These are phyloP conservation scores for Lyophyllum shimeji DNA, from an alignment of 768 basidiomycete genomes.

Conservation along the genomic window DNA sequence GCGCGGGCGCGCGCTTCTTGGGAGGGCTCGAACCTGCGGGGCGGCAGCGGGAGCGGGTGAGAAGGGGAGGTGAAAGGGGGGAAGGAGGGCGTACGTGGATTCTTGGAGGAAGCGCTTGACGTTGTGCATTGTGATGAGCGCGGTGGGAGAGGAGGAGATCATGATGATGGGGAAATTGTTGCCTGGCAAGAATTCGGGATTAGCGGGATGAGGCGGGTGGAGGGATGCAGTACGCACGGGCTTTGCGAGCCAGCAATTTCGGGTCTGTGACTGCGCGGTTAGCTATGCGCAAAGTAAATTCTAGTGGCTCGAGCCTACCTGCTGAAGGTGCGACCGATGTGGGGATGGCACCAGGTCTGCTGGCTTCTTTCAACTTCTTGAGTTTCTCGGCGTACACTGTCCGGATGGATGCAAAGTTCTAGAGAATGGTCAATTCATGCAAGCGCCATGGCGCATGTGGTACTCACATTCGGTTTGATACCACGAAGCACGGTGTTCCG, in stretches of 20 bases:
- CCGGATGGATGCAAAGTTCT: slow-evolving; percentile 82
- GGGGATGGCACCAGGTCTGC: slow-evolving; percentile 45
- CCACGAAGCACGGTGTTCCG: slow-evolving; percentile 83
- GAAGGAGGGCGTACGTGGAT: slow-evolving; percentile 72
- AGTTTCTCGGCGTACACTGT: slow-evolving; percentile 71
- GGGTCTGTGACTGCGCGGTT: slow-evolving; percentile 35
- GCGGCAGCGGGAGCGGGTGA: too few species aligned
- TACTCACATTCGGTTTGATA: slow-evolving; percentile 75
- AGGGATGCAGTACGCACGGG: slow-evolving; percentile 44
- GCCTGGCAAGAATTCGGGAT: slow-evolving; percentile 34
- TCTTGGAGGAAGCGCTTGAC: slow-evolving; percentile 94
- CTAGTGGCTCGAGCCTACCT: slow-evolving; percentile 24
- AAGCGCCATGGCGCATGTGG: neutral
- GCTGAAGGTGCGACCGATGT: slow-evolving; percentile 37
- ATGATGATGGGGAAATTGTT: slow-evolving; percentile 93
- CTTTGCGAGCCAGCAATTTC: slow-evolving; percentile 67
- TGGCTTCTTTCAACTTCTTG: slow-evolving; percentile 71
- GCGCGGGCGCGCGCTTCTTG: slow-evolving; percentile 72
- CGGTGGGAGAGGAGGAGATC: slow-evolving; percentile 93
- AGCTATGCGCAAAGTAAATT: neutral
- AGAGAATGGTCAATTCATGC: neutral
- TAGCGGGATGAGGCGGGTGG: neutral
- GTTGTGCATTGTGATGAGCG: slow-evolving; percentile 97
- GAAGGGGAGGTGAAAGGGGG: too few species aligned
- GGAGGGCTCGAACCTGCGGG: slow-evolving; percentile 68